Evolutionary conservation across 768 basidiomycete genomes (phyloP).

Genomic region (Nidularia sp.): DNA sequence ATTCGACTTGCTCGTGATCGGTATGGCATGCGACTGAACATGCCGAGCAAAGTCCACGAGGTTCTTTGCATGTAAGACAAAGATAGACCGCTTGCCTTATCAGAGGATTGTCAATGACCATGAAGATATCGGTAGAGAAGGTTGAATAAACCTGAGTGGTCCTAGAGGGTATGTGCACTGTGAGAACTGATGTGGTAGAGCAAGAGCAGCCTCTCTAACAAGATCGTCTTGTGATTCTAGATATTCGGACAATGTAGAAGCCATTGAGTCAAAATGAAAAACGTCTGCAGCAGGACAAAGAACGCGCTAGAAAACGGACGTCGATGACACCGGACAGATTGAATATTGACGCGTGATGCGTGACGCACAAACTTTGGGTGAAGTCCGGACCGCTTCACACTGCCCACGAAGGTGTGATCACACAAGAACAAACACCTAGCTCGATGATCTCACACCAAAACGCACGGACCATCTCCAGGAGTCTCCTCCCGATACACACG

Average conservation of each 20-base stretch:
- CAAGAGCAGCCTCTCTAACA: slow-evolving; percentile 47
- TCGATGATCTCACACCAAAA: no score
- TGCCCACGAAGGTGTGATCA: no score
- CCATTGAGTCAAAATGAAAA: no score
- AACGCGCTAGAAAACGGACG: no score
- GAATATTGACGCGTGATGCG: no score
- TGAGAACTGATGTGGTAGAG: slow-evolving; percentile 61
- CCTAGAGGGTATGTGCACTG: slow-evolving; percentile 63
- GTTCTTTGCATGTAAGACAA: slow-evolving; percentile 67
- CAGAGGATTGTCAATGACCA: slow-evolving; percentile 8
- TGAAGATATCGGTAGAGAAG: neutral
- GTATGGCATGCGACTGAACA: slow-evolving; percentile 88
- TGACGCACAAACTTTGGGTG: no score
- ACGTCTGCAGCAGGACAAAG: no score
- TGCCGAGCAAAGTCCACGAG: slow-evolving; percentile 73
- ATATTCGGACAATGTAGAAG: slow-evolving; percentile 40
- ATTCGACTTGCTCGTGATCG: slow-evolving; percentile 80
- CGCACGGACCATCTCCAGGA: no score
- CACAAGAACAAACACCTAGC: no score
- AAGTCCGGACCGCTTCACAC: no score
- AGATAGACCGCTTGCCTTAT: slow-evolving; percentile 76
- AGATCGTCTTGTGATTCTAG: slow-evolving; percentile 45
- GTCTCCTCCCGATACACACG: no score
- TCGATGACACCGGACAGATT: no score
- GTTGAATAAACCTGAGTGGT: slow-evolving; percentile 36